Evolutionary conservation across 2,329 filamentous ascomycete genomes (phyloP).

Genomic region (Tolypocladium paradoxum): DNA sequence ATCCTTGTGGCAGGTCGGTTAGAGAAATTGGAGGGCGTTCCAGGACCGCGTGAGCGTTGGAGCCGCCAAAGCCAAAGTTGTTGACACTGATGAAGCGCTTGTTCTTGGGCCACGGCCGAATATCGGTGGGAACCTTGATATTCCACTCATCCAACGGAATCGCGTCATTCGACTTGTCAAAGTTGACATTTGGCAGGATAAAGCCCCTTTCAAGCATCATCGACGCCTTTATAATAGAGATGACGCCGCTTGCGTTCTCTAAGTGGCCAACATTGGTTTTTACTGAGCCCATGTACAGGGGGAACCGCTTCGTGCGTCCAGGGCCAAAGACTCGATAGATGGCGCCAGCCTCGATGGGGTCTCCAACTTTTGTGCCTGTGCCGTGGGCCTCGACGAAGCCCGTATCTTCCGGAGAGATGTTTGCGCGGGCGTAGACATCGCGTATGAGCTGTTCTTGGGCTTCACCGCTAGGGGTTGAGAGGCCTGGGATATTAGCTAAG

Average conservation of each 20-base stretch:
- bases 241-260: conserved; percentile 40
- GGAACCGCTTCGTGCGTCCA: conserved; percentile 27
- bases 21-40: conserved; percentile 9
- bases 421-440: conserved; percentile 20
- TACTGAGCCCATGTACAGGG: conserved; percentile 35
- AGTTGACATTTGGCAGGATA: conserved; percentile 38
- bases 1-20: conserved; percentile 1
- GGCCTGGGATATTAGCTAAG: conserved; percentile 27
- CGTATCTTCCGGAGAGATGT: conserved; percentile 17
- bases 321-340: conserved; percentile 32
- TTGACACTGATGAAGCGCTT: conserved; percentile 41
- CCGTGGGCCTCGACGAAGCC: conserved; percentile 40
- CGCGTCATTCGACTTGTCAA: conserved; percentile 35
- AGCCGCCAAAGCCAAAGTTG: conserved; percentile 35
- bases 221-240: conserved; percentile 39
- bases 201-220: conserved; percentile 40
- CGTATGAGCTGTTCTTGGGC: conserved; percentile 34
- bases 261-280: conserved; percentile 43
- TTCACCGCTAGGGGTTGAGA: conserved; percentile 42
- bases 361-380: conserved; percentile 44
- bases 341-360: conserved; percentile 42
- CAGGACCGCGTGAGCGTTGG: conserved; percentile 33
- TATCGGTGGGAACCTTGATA: conserved; percentile 32
- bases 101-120: conserved; percentile 33
- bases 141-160: conserved; percentile 40